Evolutionary conservation across 2,329 filamentous ascomycete species (phyloP), one percentile per base, ranked within the genome.

Genomic region (Aspergillus aculeatus): DNA sequence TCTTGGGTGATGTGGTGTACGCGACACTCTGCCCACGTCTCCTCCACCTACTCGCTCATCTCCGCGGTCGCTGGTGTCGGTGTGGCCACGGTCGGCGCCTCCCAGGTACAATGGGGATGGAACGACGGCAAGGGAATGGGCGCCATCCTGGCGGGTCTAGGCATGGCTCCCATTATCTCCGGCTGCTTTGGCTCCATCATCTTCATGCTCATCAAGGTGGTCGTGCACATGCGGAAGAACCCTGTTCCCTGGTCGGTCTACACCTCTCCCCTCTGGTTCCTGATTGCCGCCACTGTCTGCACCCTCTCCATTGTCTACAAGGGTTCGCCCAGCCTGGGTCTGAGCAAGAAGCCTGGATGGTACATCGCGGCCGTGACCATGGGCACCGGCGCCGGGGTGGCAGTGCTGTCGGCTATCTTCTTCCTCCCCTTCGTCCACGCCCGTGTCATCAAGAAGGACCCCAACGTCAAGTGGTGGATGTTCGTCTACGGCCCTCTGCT

Each of bases 1-100:
- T 71, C 82, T 10, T 92, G 89, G 89, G 88, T 92, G 50, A 91
- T 91, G 88, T 91, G 88, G 88, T 91, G 89, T 75, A 92, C 89
- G 1, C 81, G 82, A 50, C 82, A 91, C 81, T 89, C 86, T 4
- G 87, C 88, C 60, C 89, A 89, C 77, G 87, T 90, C 66, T 89
- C 87, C 0, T 89, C 88, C 0, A 90, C 87, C 26, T 89, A 90
- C 80, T 89, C 87, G 0, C 83, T 90, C 56, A 84, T 90, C 70
- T 89, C 86, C 0, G 83, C 87, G 59, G 82, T 90, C 44, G 86
- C 86, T 59, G 87, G 87, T 76, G 87, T 89, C 47, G 87, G 87
- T 76, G 84, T 90, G 64, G 87, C 88, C 0, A 85, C 85, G 2
- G 86, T 84, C 57, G 88, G 87, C 41, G 86, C 84, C 26, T 73